These are phyloP conservation scores for Penicillium occitanis DNA, from an alignment of 2,329 filamentous ascomycete species.

Conservation along the genomic window DNA sequence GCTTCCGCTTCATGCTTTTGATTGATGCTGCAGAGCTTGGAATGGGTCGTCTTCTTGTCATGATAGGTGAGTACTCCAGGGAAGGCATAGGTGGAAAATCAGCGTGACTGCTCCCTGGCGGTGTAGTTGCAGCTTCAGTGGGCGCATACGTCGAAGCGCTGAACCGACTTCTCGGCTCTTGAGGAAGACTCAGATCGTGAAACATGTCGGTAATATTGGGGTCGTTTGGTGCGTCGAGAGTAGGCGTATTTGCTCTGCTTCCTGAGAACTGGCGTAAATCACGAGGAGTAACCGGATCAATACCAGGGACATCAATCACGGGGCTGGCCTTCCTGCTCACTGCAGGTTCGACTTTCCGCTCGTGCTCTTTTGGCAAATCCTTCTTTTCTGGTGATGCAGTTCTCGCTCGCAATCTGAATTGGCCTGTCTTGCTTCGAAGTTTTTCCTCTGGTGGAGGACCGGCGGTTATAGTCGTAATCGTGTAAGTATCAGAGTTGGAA, in stretches of 20 bases:
- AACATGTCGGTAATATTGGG: constrained; percentile 34
- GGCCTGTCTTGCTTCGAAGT: constrained; percentile 13
- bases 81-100: constrained; percentile 36
- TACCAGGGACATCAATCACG: background rate
- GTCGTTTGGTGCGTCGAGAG: background rate
- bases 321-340: background rate
- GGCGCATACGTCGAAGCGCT: constrained; percentile 38
- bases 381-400: constrained; percentile 3
- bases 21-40: constrained; percentile 32
- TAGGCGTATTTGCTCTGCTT: background rate
- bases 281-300: background rate
- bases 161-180: constrained; percentile 60
- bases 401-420: constrained; percentile 17
- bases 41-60: constrained; percentile 43
- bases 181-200: constrained; percentile 45
- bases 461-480: constrained; percentile 19
- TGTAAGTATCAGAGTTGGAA: constrained; percentile 15
- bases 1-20: constrained; percentile 43
- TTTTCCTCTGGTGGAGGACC: constrained; percentile 15
- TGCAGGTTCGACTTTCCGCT: background rate
- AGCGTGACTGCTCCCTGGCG: constrained; percentile 27
- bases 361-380: background rate
- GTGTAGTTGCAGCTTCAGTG: constrained; percentile 21
- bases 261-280: background rate
- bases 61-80: constrained; percentile 35